phyloP scores from a whole-genome alignment of 148 eudicot genomes.

The Chenopodium album region DNA sequence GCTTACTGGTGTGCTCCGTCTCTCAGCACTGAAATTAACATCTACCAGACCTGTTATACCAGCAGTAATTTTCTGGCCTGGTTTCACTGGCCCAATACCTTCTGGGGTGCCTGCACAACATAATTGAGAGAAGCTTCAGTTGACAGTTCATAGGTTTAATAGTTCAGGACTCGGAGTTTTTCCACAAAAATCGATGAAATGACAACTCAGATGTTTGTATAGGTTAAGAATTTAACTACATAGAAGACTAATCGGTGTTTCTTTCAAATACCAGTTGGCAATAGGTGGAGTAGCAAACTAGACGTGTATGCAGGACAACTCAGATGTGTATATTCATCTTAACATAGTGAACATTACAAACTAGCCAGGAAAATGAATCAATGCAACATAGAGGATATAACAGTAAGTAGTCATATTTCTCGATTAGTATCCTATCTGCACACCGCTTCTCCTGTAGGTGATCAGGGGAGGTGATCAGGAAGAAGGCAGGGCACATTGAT shows the following conservation, averaged over 20 bases:
- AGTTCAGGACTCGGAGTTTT: not conserved
- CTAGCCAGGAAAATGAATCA: too few relatives aligned
- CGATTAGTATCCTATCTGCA: too few relatives aligned
- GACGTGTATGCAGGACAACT: not conserved
- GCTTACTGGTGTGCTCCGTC: conserved; percentile 39
- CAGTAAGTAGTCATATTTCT: too few relatives aligned
- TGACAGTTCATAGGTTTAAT: not conserved
- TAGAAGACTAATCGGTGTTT: not conserved
- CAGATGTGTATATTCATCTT: not conserved
- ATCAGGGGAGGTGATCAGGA: too few relatives aligned
- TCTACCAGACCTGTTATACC: conserved; percentile 89
- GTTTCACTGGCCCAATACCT: conserved; percentile 91
- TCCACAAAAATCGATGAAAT: not conserved
- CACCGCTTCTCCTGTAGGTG: too few relatives aligned
- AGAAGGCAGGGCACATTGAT: too few relatives aligned
- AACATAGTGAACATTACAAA: not conserved
- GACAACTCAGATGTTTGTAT: not conserved
- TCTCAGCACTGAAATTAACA: conserved; percentile 59
- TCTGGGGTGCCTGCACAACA: conserved; percentile 81
- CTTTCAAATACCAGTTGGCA: not conserved
- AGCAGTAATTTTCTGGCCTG: conserved; percentile 78
- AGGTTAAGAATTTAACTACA: not conserved
- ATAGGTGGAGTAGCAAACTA: not conserved
- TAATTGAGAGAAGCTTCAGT: not conserved
- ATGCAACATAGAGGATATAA: too few relatives aligned